Evolutionary conservation across 2,329 filamentous ascomycete genomes (phyloP), one percentile per base, ranked within the genome.

Genomic region (Penicillium digitatum): DNA sequence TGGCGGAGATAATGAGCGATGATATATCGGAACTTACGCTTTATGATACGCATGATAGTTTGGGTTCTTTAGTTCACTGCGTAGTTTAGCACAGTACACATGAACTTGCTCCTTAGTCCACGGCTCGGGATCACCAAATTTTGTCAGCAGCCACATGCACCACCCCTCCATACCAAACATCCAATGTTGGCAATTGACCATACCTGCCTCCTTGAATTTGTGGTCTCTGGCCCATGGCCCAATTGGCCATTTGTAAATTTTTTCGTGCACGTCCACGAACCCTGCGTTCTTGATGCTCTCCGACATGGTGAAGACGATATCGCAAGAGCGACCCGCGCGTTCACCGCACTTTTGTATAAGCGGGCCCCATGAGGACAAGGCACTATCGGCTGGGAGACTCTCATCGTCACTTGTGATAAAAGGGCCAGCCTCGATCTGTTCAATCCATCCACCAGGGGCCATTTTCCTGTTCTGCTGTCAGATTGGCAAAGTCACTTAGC

Each of bases 131-230:
- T 60, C 49, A 4, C 63, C 63, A 20, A 47, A 52, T 42, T 63
- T 68, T 8, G 63, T 69, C 26, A 69, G 55, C n/a, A 69, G 54
- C 57, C 62, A 69, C 65, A 69, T 67, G 8, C 62, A 64, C 60
- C 62, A 69, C 4, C 66, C 67, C 44, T 69, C 67, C 50, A 69
- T 59, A 5, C 66, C 67, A 35, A 60, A 55, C 37, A 62, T 59
- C 67, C 67, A 69, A 20, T 69, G 65, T 27, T 62, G 60, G 32
- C 52, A 52, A 31, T 64, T 61, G 39, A 62, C 76, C 5, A 58
- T 51, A 3, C 81, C 81, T 1, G 83, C 65, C 49, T 69, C 62
- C 35, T 71, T 69, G 44, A 66, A 61, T 14, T 53, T 57, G 12
- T 56, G 55, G 48, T 72, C 65, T 39, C 60, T 66, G 1, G 66